Evolutionary conservation across 306 rosid genomes (phyloP).

Genomic region (Trichosanthes cucumerina): DNA sequence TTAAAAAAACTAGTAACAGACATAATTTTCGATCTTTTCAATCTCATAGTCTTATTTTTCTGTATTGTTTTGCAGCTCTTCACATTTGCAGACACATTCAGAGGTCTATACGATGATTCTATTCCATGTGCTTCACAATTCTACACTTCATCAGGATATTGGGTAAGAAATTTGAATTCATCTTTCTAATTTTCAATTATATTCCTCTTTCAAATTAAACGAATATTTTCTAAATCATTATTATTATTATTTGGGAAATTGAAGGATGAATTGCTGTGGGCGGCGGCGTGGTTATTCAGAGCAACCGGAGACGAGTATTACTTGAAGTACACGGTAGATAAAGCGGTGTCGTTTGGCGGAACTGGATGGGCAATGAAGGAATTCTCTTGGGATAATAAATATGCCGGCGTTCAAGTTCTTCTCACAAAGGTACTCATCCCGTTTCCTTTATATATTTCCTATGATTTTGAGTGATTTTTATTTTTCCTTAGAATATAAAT

Average conservation of each 20-base stretch:
- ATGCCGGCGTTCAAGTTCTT: conserved; percentile 77
- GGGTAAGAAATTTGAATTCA: conserved; percentile 22
- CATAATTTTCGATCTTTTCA: not conserved
- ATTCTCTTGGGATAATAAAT: conserved; percentile 92
- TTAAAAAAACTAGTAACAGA: no score
- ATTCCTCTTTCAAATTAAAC: not conserved
- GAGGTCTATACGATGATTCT: conserved; percentile 67
- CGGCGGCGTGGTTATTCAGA: conserved; percentile 65
- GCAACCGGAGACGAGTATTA: conserved; percentile 66
- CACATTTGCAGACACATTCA: conserved; percentile 66
- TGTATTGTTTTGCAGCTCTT: conserved; percentile 41
- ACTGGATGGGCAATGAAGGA: conserved; percentile 78
- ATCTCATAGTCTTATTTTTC: not conserved
- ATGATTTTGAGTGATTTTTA: not conserved
- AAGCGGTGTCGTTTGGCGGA: conserved; percentile 69
- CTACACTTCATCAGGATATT: conserved; percentile 71
- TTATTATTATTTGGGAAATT: not conserved
- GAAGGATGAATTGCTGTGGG: conserved; percentile 91
- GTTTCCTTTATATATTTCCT: not conserved
- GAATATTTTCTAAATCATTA: not conserved
- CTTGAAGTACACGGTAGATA: conserved; percentile 66
- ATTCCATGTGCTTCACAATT: conserved; percentile 41
- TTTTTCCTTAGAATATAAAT: not conserved
- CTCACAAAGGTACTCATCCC: conserved; percentile 45
- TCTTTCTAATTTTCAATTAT: not conserved